Evolutionary conservation across 2,329 filamentous ascomycete genomes (phyloP), one percentile per base, ranked within the genome.

Genomic region (Colletotrichum zoysiae): DNA sequence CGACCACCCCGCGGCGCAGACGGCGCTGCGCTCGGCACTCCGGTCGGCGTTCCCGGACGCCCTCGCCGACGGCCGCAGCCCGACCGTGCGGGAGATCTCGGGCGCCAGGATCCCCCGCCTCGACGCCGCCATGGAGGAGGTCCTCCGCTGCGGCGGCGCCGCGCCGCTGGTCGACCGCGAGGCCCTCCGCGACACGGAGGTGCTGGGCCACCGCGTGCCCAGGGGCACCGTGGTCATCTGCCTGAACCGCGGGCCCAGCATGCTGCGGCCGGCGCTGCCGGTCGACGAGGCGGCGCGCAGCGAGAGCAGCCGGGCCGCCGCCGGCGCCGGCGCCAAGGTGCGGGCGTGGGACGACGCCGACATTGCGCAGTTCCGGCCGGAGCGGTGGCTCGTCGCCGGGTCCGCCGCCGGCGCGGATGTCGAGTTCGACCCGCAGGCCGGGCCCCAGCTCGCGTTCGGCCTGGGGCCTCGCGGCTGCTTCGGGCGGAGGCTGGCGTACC

Each of bases 91-190:
- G 1, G 82, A 83, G 71, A 77, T 83, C 18, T 73, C 74, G 0
- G 57, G 57, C 2, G 65, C 74, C 1, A 65, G 42, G 44, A 69
- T 82, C 1, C 79, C 80, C 1, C 83, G 81, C 71, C 75, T 84
- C 14, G 82, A 84, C 26, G 81, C 81, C 11, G 76, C 79, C 8
- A 74, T 83, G 42, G 80, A 82, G 68, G 82, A 84, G 71, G 76
- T 78, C 0, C 72, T 83, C 2, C 79, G 83, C 1, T 76, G 74
- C n/a, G 76, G 77, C 6, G 75, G 77, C 16, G 77, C 80, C 2
- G 75, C 76, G 6, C 76, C 78, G 1, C 71, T 81, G 3, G 75
- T 81, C 1, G 74, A 78, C 8, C 78, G 82, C 9, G 75, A 74
- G 5, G 74, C 81, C 0, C 74, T 74, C 30, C 73, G 74, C 50